Conservation (phyloP, 345 rosid genomes). For the Physaria fendleri region DNA sequence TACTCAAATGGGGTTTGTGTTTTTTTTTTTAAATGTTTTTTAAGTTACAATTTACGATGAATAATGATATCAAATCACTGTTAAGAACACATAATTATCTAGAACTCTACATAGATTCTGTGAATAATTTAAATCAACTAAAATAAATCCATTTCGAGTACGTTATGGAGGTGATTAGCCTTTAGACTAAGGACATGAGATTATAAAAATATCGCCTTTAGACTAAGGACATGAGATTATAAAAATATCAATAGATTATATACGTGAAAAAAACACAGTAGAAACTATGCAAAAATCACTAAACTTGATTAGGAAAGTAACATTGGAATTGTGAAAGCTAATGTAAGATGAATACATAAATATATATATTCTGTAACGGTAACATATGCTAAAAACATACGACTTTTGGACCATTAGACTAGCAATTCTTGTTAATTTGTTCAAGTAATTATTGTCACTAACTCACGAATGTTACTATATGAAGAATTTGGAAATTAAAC, state of each 20-base stretch:
- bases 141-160: neutral
- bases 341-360: too few species aligned
- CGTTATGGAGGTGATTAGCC: neutral
- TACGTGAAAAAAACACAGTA: too few species aligned
- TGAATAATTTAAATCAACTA: conserved; percentile 1
- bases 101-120: too few species aligned
- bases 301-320: too few species aligned
- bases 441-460: conserved; percentile 23
- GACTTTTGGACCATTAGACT: conserved; percentile 10
- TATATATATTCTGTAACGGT: too few species aligned
- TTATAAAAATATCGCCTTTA: too few species aligned
- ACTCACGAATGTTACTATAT: conserved; percentile 26
- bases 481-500: neutral
- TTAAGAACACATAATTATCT: too few species aligned
- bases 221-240: neutral
- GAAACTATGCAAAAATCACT: too few species aligned
- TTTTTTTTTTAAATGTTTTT: too few species aligned
- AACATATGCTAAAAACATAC: conserved; percentile 6
- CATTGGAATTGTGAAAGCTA: neutral
- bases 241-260: neutral
- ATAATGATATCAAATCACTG: too few species aligned
- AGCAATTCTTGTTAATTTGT: conserved; percentile 5
- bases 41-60: too few species aligned
- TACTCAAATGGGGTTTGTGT: too few species aligned
- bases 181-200: neutral